Evolutionary conservation across 257 asterid species (phyloP).

Genomic region (Fraxinus quadrangulata): DNA sequence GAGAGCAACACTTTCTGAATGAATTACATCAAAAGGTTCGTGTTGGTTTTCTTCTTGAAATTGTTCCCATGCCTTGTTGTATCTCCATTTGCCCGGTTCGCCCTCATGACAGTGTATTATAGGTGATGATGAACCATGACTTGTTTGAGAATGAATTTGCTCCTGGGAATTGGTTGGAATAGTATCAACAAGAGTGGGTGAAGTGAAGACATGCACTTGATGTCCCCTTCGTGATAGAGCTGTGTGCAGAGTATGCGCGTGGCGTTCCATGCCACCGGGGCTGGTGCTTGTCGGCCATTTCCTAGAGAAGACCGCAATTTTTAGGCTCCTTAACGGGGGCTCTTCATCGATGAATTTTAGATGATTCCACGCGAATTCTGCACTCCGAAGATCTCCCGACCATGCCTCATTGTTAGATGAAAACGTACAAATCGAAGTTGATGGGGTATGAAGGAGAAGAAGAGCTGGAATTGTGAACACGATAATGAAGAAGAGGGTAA

Average conservation of each 20-base stretch:
- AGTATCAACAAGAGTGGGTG: conserved; percentile 39
- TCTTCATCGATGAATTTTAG: conserved; percentile 32
- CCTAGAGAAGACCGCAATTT: conserved; percentile 82
- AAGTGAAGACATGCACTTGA: conserved; percentile 70
- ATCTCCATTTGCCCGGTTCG: conserved; percentile 72
- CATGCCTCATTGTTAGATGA: conserved; percentile 43
- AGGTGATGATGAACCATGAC: conserved; percentile 33
- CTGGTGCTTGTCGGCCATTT: conserved; percentile 79
- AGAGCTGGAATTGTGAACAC: conserved; percentile 83
- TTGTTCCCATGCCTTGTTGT: conserved; percentile 81
- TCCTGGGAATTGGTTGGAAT: conserved; percentile 12
- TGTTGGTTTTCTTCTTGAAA: conserved; percentile 50
- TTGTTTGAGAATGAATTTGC: background rate
- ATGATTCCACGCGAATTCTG: conserved; percentile 78
- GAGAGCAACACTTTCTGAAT: conserved; percentile 88
- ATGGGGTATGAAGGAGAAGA: conserved; percentile 74
- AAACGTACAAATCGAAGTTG: conserved; percentile 45
- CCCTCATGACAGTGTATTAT: conserved; percentile 76
- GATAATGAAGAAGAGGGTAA: conserved; percentile 71
- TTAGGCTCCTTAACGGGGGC: conserved; percentile 44
- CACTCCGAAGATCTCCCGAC: conserved; percentile 74
- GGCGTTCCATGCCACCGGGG: conserved; percentile 98
- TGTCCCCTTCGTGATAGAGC: conserved; percentile 81
- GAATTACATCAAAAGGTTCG: conserved; percentile 64
- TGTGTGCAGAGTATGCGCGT: conserved; percentile 75